Conservation (phyloP, 2,329 filamentous ascomycete species). For the Pseudogymnoascus sp. region DNA sequence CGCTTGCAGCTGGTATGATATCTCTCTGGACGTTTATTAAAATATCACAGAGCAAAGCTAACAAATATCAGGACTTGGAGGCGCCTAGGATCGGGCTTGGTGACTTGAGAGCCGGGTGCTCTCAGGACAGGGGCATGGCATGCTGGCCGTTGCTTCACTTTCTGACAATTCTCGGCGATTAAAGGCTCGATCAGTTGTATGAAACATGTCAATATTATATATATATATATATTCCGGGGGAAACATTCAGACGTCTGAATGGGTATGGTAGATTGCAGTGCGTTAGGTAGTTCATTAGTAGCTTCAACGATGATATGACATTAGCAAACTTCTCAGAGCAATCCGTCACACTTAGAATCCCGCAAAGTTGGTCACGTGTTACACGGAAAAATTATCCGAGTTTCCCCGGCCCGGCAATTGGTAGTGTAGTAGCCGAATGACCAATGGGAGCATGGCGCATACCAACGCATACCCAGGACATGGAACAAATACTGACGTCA, state of each 20-base stretch:
- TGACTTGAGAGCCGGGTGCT: not conserved
- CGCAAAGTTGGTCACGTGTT: not conserved
- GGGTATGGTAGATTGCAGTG: not conserved
- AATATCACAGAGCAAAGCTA: not conserved
- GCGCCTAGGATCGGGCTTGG: not conserved
- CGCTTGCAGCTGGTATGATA: slow-evolving; percentile 57
- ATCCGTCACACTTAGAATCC: not conserved
- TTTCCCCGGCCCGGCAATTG: slow-evolving; percentile 2
- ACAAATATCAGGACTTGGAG: slow-evolving; percentile 1
- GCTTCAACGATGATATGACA: not conserved
- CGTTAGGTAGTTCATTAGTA: not conserved
- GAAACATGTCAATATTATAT: not conserved
- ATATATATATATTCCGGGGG: not conserved
- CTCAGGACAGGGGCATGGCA: not conserved
- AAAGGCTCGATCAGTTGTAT: not conserved
- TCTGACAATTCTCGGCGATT: not conserved
- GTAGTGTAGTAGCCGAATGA: not conserved
- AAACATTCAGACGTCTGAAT: not conserved
- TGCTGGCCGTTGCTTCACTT: not conserved
- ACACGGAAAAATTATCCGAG: slow-evolving; percentile 3
- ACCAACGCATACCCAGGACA: not conserved
- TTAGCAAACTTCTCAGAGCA: not conserved
- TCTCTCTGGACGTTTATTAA: no score
- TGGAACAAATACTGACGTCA: not conserved
- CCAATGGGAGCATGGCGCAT: not conserved